These are phyloP conservation scores for Kurtzmaniella natalensis DNA, from an alignment of 1,139 yeast species.

Conservation along the genomic window DNA sequence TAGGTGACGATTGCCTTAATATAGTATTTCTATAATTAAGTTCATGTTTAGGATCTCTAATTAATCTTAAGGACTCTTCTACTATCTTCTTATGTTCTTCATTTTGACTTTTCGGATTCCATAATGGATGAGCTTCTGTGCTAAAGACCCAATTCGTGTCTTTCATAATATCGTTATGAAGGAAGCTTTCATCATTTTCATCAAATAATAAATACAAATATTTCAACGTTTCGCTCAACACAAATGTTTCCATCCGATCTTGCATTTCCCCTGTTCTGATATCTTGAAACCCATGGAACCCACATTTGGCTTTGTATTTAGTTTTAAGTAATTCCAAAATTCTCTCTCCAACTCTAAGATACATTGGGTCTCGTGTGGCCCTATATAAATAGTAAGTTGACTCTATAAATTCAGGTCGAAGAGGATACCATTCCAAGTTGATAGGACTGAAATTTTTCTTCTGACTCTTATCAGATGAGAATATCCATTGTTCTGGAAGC, in stretches of 20 bases:
- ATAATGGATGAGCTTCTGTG: slow-evolving; percentile 91
- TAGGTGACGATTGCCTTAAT: too few relatives aligned
- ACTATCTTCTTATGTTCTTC: background rate
- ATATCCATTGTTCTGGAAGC: slow-evolving; percentile 86
- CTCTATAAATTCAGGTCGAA: slow-evolving; percentile 88
- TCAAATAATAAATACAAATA: slow-evolving; percentile 81
- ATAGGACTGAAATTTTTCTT: slow-evolving; percentile 18
- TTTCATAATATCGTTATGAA: slow-evolving; percentile 26
- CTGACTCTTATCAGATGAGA: slow-evolving; percentile 10
- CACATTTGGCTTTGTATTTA: slow-evolving; percentile 61
- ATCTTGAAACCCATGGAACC: slow-evolving; percentile 76
- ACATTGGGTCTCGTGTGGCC: slow-evolving; percentile 85
- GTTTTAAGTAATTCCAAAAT: slow-evolving; percentile 52
- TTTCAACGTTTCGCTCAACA: slow-evolving; percentile 79
- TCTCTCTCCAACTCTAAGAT: slow-evolving; percentile 67
- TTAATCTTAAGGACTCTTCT: slow-evolving; percentile 3
- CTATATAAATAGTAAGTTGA: slow-evolving; percentile 79
- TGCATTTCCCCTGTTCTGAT: slow-evolving; percentile 59
- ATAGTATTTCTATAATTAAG: slow-evolving; percentile 14
- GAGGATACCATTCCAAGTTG: slow-evolving; percentile 83
- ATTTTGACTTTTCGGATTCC: slow-evolving; percentile 44
- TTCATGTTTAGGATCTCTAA: slow-evolving; percentile 15
- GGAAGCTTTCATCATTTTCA: slow-evolving; percentile 52
- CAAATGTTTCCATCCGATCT: slow-evolving; percentile 90
- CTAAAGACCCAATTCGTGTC: slow-evolving; percentile 68